phyloP scores from a whole-genome alignment of 2,329 filamentous ascomycete species.

The Botryotinia calthae region DNA sequence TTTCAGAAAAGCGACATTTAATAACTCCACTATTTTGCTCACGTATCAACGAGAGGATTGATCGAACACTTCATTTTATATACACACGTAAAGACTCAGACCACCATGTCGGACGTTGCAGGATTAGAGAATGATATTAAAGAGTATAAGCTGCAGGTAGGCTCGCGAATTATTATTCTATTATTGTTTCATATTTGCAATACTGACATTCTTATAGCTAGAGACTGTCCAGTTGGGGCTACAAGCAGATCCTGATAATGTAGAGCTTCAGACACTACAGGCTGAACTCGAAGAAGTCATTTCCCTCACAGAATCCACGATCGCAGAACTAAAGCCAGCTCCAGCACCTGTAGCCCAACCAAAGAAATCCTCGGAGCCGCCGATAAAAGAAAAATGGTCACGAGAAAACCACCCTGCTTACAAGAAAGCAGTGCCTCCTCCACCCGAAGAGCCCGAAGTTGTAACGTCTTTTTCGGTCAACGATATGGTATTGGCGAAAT shows the following conservation, averaged over 20 bases:
- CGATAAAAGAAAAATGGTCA: constrained; percentile 71
- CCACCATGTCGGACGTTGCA: constrained; percentile 33
- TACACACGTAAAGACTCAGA: background rate
- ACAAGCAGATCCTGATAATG: constrained; percentile 75
- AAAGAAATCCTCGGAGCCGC: constrained; percentile 47
- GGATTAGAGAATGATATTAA: constrained; percentile 49
- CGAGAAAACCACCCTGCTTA: constrained; percentile 77
- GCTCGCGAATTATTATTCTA: constrained; percentile 12
- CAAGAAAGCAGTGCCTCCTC: constrained; percentile 53
- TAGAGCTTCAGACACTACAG: constrained; percentile 73
- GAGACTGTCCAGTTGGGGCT: constrained; percentile 74
- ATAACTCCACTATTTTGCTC: no score
- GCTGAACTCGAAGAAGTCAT: constrained; percentile 81
- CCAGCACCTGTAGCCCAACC: constrained; percentile 34
- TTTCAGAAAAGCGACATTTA: background rate
- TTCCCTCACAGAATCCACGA: constrained; percentile 71
- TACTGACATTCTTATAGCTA: constrained; percentile 51
- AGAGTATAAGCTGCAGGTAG: constrained; percentile 58
- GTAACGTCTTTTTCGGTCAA: constrained; percentile 74
- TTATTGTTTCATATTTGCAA: background rate
- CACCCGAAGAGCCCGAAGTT: constrained; percentile 50
- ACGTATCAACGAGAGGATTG: background rate
- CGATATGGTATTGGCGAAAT: constrained; percentile 86
- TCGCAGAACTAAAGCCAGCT: constrained; percentile 68
- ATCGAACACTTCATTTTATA: background rate